phyloP scores from a whole-genome alignment of 371 early-diverging fungal genomes.

The Actinomucor elegans region DNA sequence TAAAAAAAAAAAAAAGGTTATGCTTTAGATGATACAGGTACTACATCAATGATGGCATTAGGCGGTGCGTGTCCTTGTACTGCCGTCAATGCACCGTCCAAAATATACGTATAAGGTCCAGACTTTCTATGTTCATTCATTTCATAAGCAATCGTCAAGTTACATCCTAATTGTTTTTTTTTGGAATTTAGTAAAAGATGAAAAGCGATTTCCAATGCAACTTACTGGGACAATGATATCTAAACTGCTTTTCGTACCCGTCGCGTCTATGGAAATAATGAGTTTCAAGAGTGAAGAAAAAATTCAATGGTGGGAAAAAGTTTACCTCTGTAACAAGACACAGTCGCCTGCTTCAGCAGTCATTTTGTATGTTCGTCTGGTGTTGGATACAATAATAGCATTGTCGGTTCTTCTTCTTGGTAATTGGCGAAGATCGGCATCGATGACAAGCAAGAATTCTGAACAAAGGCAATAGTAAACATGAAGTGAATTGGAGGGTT shows the following conservation, averaged over 20 bases:
- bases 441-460: constrained; percentile 72
- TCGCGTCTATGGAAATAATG: constrained; percentile 31
- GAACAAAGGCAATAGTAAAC: constrained; percentile 78
- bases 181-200: too few relatives aligned
- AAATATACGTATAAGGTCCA: constrained; percentile 61
- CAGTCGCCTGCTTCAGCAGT: constrained; percentile 51
- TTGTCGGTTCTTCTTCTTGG: constrained; percentile 67
- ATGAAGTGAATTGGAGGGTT: constrained; percentile 46
- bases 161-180: constrained; percentile 40
- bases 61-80: constrained; percentile 56
- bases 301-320: too few relatives aligned
- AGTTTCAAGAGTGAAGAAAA: too few relatives aligned
- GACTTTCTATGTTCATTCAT: constrained; percentile 54
- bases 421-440: constrained; percentile 56
- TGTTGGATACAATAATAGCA: constrained; percentile 62
- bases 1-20: too few relatives aligned
- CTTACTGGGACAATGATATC: constrained; percentile 62
- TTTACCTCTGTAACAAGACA: constrained; percentile 54
- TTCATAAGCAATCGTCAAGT: constrained; percentile 61
- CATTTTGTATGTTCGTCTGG: constrained; percentile 60
- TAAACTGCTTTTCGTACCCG: constrained; percentile 62
- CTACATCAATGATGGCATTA: constrained; percentile 35
- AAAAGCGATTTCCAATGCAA: background rate
- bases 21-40: background rate
- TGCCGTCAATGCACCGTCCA: constrained; percentile 62